Percentiles rank a stretch among this genome's conserved stretches.
phyloP scores from a whole-genome alignment of 192 early-diverging fungal genomes.

The Entomortierella parvispora region DNA sequence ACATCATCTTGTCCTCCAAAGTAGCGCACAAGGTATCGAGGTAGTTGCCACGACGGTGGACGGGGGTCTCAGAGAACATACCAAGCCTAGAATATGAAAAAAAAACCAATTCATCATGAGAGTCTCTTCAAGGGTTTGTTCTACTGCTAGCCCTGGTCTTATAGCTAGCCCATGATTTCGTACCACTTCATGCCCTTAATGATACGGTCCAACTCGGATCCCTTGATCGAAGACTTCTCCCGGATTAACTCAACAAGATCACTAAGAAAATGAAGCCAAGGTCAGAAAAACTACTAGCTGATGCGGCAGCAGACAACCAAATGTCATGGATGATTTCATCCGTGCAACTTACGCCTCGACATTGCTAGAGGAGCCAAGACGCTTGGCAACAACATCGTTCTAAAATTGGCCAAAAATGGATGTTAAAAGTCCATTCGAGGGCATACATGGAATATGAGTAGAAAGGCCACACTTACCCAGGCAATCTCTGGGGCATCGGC shows the following conservation, averaged over 20 bases:
- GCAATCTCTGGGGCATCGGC: constrained; percentile 65
- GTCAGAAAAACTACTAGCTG: background rate
- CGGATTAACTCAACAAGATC: constrained; percentile 71
- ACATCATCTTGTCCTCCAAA: constrained; percentile 96
- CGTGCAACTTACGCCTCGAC: constrained; percentile 37
- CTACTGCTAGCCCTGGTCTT: constrained; percentile 81
- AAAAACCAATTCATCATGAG: too few relatives aligned
- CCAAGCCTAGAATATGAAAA: constrained; percentile 71
- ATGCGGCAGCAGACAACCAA: too few relatives aligned
- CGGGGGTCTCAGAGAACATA: constrained; percentile 76
- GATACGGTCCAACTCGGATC: constrained; percentile 65
- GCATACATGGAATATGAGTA: background rate
- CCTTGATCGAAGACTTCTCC: constrained; percentile 71
- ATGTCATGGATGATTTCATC: background rate
- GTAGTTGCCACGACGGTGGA: constrained; percentile 76
- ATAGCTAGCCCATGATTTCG: too few relatives aligned
- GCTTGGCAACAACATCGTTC: constrained; percentile 76
- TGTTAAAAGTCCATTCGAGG: background rate
- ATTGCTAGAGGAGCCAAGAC: constrained; percentile 52
- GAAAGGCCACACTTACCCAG: constrained; percentile 63
- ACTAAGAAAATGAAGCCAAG: constrained; percentile 19
- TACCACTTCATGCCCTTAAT: constrained; percentile 78
- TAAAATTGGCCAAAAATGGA: constrained; percentile 8
- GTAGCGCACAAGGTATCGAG: constrained; percentile 96
- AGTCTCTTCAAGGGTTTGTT: constrained; percentile 3